Evolutionary conservation across 1,139 yeast species (phyloP).

Genomic region (Taphrina pruni): DNA sequence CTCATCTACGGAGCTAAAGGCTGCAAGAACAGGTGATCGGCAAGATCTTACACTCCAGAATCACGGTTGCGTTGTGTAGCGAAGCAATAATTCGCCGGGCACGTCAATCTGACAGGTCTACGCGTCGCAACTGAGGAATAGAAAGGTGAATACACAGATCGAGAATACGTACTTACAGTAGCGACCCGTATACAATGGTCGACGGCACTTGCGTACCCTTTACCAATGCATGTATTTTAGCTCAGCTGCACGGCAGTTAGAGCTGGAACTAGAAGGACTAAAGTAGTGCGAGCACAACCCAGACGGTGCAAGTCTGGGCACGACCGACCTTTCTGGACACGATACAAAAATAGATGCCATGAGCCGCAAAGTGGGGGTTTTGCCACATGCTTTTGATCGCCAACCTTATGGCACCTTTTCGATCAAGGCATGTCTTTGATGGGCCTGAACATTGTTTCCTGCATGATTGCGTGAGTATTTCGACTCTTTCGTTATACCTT

Average conservation of each 20-base stretch:
- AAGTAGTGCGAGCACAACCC: neutral
- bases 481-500: neutral
- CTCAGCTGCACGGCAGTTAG: no score
- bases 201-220: no score
- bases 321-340: neutral
- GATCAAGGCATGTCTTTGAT: neutral
- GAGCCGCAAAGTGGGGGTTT: neutral
- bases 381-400: slow-evolving; percentile 9
- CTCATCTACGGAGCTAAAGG: slow-evolving; percentile 17
- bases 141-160: no score
- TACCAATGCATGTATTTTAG: no score
- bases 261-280: no score
- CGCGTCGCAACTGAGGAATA: no score
- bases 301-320: neutral
- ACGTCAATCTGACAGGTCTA: neutral
- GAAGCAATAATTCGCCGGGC: neutral
- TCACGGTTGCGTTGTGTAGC: no score
- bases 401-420: neutral
- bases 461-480: no score
- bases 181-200: no score
- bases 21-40: neutral
- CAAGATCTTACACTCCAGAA: no score
- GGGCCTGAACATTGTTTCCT: no score
- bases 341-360: neutral
- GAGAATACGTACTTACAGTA: no score